Evolutionary conservation across 2,329 filamentous ascomycete genomes (phyloP), one percentile per base, ranked within the genome.

Genomic region (Colletotrichum camelliae): DNA sequence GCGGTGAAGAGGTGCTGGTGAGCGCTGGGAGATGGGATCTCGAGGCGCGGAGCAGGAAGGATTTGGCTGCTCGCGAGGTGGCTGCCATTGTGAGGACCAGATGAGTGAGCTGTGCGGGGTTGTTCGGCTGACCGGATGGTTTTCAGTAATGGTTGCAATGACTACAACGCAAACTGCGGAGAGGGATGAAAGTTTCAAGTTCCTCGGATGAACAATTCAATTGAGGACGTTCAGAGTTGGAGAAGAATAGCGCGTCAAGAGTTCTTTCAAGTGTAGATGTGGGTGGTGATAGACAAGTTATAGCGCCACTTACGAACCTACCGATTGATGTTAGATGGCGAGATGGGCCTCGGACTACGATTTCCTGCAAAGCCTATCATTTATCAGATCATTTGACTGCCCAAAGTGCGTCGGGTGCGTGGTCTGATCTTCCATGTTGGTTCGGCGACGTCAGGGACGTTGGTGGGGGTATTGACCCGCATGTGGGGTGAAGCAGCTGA

Each of bases 361-460:
- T 21, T 13, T 52, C 43, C 43, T 13, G n/a, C 43, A 52, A n/a
- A 61, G 27, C 3, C 21, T 10, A 48, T 21, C 39, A 58, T 13
- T 33, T 27, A 62, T 70, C 67, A 70, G 67, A 62, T 70, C 67
- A 70, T 62, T 48, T 35, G 10, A n/a, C 57, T 52, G 55, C 12
- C 9, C 13, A 48, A 31, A 48, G 35, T 61, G 35, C n/a, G 27
- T 2, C 1, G 12, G 33, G 5, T 16, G 8, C 67, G 18, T 70
- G 67, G 67, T 31, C 57, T 70, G 67, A 70, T 70, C 13, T 31
- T n/a, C 67, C 37, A 13, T 52, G 66, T 68, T 68, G 66, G 48
- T 60, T 24, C 43, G 43, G 21, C 66, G 33, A 68, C 16, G 52
- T 60, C 37, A 62, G 37, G 55, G 52, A 35, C 33, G 2, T 15